Base-by-base conservation (phyloP, 306 rosid species). In the Gillenia trifoliata region DNA sequence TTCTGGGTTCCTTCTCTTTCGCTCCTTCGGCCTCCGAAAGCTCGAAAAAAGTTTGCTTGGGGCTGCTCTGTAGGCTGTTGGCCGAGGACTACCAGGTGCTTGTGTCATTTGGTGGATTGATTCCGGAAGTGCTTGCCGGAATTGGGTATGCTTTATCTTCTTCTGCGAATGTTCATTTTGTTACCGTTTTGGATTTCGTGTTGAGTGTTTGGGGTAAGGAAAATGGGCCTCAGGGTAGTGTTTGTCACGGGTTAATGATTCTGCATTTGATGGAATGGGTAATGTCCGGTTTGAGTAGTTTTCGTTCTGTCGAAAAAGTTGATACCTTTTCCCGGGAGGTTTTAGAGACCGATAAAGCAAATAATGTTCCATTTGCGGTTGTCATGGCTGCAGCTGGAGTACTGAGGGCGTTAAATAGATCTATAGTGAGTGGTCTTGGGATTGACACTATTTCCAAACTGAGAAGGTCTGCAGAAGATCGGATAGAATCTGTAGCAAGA, bases 101-200 rank as follows among this genome's bases (percentile, higher is more conserved):
- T 68, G 84, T 84, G 47, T 84, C 80, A 17, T 74, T 49, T 13
- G 59, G 75, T 68, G 83, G 78, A 40, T 82, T 85, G 60, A 20
- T 89, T 76, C 89, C 97, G 4, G 78, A 78, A 67, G 85, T 93
- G 75, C 82, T 93, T 34, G 98, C 97, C 10, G 98, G 93, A 38
- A 82, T 93, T 70, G 96, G 97, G 28, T 93, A 91, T 80, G 96
- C 96, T 80, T 26, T 93, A 59, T 91, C 90, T 23, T 88, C 92
- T 77, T 86, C 93, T 8, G 75, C 81, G 66, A 74, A 33, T 79
- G 83, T 66, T 79, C 78, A 81, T 82, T 82, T 68, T 83, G 67
- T 60, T 31, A 86, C 78, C 22, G 67, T 88, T 33, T 79, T 93
- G 71, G 89, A 84, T 74, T 87, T 72, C 31, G 72, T 93, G 76